A percentile compares a stretch with the other conserved stretches of the same genome.
Evolutionary conservation across 1,139 yeast genomes (phyloP).

Genomic region (Pneumocystis carinii): DNA sequence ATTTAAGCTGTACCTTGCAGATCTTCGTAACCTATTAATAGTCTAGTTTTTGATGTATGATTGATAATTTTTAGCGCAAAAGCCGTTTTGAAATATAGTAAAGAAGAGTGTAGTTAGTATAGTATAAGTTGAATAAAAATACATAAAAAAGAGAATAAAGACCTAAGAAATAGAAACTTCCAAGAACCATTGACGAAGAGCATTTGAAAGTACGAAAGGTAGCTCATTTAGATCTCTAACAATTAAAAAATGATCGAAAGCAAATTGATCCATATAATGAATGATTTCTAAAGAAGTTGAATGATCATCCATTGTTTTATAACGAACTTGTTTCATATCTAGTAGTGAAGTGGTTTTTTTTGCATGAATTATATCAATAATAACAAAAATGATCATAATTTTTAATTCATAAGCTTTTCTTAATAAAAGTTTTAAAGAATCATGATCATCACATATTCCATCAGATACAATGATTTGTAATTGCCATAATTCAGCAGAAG

Average conservation of each 20-base stretch:
- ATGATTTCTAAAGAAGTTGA: constrained; percentile 59
- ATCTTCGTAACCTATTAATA: constrained; percentile 32
- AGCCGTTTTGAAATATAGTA: background rate
- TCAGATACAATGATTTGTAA: constrained; percentile 83
- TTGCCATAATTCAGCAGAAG: constrained; percentile 66
- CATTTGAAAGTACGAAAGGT: constrained; percentile 80
- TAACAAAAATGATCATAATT: constrained; percentile 88
- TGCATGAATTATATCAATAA: constrained; percentile 76
- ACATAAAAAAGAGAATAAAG: too few relatives aligned
- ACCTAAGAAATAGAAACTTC: constrained; percentile 34
- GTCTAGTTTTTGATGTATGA: background rate
- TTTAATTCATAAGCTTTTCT: constrained; percentile 84
- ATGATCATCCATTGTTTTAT: constrained; percentile 56
- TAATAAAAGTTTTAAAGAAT: constrained; percentile 60
- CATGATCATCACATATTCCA: constrained; percentile 95
- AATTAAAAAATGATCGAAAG: constrained; percentile 91
- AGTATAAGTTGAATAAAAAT: background rate
- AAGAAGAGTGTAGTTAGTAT: background rate
- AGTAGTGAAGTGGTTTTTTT: constrained; percentile 55
- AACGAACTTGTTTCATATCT: constrained; percentile 88
- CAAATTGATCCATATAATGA: constrained; percentile 82
- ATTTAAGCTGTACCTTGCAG: constrained; percentile 77
- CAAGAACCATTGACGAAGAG: constrained; percentile 80
- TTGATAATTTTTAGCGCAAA: background rate
- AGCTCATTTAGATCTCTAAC: constrained; percentile 78